Base-by-base conservation (phyloP, 106 monocot species). In the Acanthochlamys bracteata region DNA sequence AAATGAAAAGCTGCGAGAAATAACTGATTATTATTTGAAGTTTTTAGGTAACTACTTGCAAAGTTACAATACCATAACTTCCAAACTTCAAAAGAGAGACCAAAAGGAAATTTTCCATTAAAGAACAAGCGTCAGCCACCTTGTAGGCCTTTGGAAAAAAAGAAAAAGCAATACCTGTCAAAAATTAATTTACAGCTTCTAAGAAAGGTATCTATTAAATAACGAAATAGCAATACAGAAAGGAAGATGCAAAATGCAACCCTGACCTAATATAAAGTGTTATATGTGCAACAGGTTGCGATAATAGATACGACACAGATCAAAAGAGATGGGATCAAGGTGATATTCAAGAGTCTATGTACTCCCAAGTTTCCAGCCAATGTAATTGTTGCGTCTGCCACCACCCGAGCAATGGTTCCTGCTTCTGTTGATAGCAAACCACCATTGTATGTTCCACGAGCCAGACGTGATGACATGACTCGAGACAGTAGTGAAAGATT, bases 391-490 rank as follows among this genome's bases (percentile, higher is more conserved):
- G 42, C 69, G 61, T 81, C 81, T 6, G 81, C 81, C 14, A 73
- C 57, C 24, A 81, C 81, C 19, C 81, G 66, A 12, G 81, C 81
- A 25, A 81, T 45, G 12, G 81, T 81, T 56, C 81, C 81, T 16
- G 81, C 81, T 57, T 81, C 76, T 0, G 81, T 81, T 24, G 76
- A 81, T 4, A 81, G 73, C 16, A 81, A 55, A 15, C 81, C 76
- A 12, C 75, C 81, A 42, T 81, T 81, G 69, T 39, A 81, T n/a
- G 81, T 81, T 73, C 81, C 81, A 17, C 81, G 76, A 20, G 76
- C 76, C 39, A 81, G 73, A 41, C 81, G 59, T 2, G 81, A 73
- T 25, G 76, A 76, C 73, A 81, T 76, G 16, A 82, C 73, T 49
- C 69, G 67, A 54, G 81, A 81, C 25, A 81, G 59, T 19, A 81